Conservation (phyloP, 2,329 filamentous ascomycete genomes). For the Trichoderma endophyticum region DNA sequence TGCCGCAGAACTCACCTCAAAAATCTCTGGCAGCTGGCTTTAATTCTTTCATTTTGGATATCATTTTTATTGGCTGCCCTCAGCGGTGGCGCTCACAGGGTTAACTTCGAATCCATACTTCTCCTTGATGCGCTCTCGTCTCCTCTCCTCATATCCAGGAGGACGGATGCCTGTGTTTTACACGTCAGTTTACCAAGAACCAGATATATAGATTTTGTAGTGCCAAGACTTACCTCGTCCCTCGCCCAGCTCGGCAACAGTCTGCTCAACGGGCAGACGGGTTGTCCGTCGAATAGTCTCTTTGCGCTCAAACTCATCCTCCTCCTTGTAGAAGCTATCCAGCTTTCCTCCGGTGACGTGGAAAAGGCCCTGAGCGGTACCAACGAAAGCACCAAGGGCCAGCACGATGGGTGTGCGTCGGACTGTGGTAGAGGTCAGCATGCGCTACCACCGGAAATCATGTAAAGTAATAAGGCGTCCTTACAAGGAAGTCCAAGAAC, state of each 20-base stretch:
- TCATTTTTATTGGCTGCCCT: slow-evolving; percentile 39
- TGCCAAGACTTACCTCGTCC: slow-evolving; percentile 65
- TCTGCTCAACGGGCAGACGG: slow-evolving; percentile 73
- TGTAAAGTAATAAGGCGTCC: slow-evolving; percentile 26
- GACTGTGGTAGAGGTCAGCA: slow-evolving; percentile 25
- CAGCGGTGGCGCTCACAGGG: slow-evolving; percentile 53
- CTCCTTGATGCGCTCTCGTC: slow-evolving; percentile 76
- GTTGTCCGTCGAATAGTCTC: slow-evolving; percentile 70
- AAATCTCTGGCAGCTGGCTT: slow-evolving; percentile 25
- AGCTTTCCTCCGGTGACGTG: slow-evolving; percentile 66
- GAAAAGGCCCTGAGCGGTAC: slow-evolving; percentile 59
- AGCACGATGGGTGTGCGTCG: slow-evolving; percentile 65
- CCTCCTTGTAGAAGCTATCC: slow-evolving; percentile 50
- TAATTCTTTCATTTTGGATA: neutral
- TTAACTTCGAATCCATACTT: slow-evolving; percentile 85
- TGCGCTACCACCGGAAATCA: neutral
- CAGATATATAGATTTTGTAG: neutral
- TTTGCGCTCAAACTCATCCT: slow-evolving; percentile 72
- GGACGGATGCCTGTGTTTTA: slow-evolving; percentile 68
- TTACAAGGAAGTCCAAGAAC: slow-evolving; percentile 71
- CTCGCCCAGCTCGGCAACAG: slow-evolving; percentile 77
- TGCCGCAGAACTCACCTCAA: slow-evolving; percentile 23
- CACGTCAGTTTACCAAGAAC: neutral
- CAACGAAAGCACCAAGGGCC: slow-evolving; percentile 60
- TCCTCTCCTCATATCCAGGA: slow-evolving; percentile 80